These are phyloP conservation scores for Triangularia setosa DNA, from an alignment of 2,329 filamentous ascomycete species.

Conservation along the genomic window DNA sequence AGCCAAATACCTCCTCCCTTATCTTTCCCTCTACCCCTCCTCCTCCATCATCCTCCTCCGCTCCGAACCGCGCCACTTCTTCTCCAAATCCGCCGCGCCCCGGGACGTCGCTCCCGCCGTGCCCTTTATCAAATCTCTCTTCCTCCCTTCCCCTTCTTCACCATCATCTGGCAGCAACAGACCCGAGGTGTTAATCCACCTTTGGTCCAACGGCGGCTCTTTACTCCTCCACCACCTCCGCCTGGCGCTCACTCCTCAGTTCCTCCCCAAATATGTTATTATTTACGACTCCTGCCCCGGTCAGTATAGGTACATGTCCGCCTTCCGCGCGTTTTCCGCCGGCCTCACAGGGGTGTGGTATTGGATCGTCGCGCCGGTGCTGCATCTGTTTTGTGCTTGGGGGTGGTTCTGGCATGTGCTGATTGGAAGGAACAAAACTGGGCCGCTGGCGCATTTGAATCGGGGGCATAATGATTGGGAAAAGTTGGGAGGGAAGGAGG, in stretches of 20 bases:
- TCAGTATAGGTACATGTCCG: slow-evolving; percentile 19
- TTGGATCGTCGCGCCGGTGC: slow-evolving; percentile 12
- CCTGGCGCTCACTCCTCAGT: slow-evolving; percentile 11
- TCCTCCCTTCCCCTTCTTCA: slow-evolving; percentile 3
- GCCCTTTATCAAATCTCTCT: slow-evolving; percentile 19
- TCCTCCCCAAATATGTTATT: slow-evolving; percentile 23
- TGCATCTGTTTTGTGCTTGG: slow-evolving; percentile 14
- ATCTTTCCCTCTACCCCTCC: slow-evolving; percentile 31
- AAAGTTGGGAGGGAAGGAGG: slow-evolving; percentile 30
- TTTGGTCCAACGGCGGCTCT: slow-evolving; percentile 33
- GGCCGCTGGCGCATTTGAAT: slow-evolving; percentile 10
- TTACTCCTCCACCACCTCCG: slow-evolving; percentile 24
- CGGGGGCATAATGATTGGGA: slow-evolving; percentile 16
- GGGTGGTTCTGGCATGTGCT: slow-evolving; percentile 17
- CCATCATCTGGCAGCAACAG: neutral
- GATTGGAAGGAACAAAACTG: slow-evolving; percentile 1
- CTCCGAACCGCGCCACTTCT: slow-evolving; percentile 26
- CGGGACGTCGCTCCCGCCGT: slow-evolving; percentile 21
- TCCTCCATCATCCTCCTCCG: slow-evolving; percentile 31
- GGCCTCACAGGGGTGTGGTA: slow-evolving; percentile 1
- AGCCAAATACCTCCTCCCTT: slow-evolving; percentile 32
- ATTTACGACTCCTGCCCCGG: slow-evolving; percentile 30
- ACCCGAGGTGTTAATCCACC: slow-evolving; percentile 27
- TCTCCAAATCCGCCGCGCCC: slow-evolving; percentile 13
- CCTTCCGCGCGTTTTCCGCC: slow-evolving; percentile 18